Base-by-base conservation (phyloP, 1,139 yeast genomes). In the Hyphopichia burtonii region DNA sequence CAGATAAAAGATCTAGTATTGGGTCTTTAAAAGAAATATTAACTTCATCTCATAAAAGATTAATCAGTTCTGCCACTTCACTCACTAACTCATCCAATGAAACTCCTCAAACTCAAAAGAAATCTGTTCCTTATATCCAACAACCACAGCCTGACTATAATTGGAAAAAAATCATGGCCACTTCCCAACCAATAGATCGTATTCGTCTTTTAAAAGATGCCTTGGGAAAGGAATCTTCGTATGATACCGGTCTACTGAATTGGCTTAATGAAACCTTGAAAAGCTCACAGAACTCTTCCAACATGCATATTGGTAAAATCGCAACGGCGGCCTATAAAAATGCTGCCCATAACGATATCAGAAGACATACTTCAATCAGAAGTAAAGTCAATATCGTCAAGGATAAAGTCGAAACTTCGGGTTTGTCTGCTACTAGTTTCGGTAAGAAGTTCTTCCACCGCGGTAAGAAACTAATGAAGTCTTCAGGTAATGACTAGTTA, bases 321-420 rank as follows among this genome's bases (percentile, higher is more conserved):
- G 78, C 78, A 0, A 59, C 75, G 6, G 69, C 68, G 39, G 78
- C 77, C 3, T 73, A 73, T 49, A 74, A 68, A 48, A 72, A 72
- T 55, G 78, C 78, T 2, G 55, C 74, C 2, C 78, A 73, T 47
- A 68, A 57, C 47, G 77, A 71, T 44, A 56, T 72, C 28, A 60
- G 74, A 46, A 63, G 78, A 51, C 76, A 70, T 45, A 64, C 63
- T 18, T 66, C 76, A 1, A 58, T 72, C 18, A 54, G 76, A 44
- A 71, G 75, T 43, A 68, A 63, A 47, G 76, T 72, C 1, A 65
- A 67, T 6, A 66, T 64, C 48, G 77, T 73, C 6, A 68, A 66
- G 47, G 78, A 71, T 49, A 71, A 66, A 46, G 74, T 72, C 34
- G 76, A 71, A 47, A 65, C 67, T 2, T 59, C 74, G 1, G 74